Evolutionary conservation across 148 eudicot species (phyloP), one percentile per base, ranked within the genome.

Genomic region (Euryodendron excelsum): DNA sequence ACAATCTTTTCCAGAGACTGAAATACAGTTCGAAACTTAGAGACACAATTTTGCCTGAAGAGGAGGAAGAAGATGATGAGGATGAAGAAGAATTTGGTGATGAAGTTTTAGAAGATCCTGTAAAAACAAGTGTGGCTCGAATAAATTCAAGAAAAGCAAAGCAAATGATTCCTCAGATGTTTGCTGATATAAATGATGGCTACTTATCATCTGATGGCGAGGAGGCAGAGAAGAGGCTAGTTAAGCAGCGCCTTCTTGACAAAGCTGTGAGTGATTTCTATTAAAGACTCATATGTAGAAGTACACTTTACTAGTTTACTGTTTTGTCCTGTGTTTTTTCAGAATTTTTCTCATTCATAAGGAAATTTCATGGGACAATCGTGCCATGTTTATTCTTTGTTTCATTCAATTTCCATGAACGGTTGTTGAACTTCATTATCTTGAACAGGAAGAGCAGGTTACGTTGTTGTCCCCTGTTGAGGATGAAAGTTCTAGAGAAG

Each of bases 161-260:
- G 83, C 87, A 90, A 79, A 87, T 96, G 89, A 96, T 96, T 77
- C 82, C 92, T 30, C 89, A 84, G 74, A 85, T 93, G 92, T 89
- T 90, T 77, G 72, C 86, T 72, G 99, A 96, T 80, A 87, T 88
- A 80, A 95, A 93, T 79, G 99, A 93, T 69, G 89, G 80, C 75
- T 93, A 75, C 69, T 58, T 89, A 74, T 93, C 94, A 79, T 94
- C 95, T 78, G 99, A 88, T 36, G 96, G 89, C 8, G 97, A 95
- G 76, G 97, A 90, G 83, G 77, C 87, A 60, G 91, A 88, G 75
- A 90, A 74, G 77, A 87, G 60, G 77, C 84, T 87, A 69, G 83
- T 82, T 33, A 93, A 83, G 81, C 86, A 89, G 71, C 77, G 80
- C 36, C 66, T 86, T 73, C 91, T 86, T 56, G 87, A 82, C 45